Conservation (phyloP, 2,329 filamentous ascomycete species). For the Aaosphaeria arxii region DNA sequence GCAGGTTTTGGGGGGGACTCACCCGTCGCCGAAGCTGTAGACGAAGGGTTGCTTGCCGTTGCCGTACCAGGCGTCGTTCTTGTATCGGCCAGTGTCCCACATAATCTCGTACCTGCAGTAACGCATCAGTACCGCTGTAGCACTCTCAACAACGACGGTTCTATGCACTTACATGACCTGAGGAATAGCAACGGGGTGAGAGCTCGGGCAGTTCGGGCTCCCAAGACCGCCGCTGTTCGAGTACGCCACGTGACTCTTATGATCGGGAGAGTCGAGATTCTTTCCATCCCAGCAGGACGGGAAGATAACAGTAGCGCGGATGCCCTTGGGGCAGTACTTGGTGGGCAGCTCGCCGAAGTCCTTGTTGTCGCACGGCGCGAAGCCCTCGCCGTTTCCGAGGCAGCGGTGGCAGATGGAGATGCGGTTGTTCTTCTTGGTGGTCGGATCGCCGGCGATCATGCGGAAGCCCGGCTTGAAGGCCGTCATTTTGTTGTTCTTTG, state of each 20-base stretch:
- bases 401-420: slow-evolving; percentile 22
- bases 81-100: slow-evolving; percentile 37
- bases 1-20: slow-evolving; percentile 20
- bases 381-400: slow-evolving; percentile 14
- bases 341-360: slow-evolving; percentile 40
- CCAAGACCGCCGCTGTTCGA: slow-evolving; percentile 40
- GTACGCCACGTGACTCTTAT: slow-evolving; percentile 64
- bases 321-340: slow-evolving; percentile 77
- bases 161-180: slow-evolving; percentile 34
- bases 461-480: slow-evolving; percentile 69
- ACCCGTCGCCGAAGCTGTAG: slow-evolving; percentile 39
- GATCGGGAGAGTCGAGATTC: slow-evolving; percentile 50
- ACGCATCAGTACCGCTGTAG: no score
- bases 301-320: slow-evolving; percentile 67
- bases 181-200: slow-evolving; percentile 45
- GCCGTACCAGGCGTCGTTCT: slow-evolving; percentile 18
- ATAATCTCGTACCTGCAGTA: slow-evolving; percentile 39
- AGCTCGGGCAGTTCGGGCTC: slow-evolving; percentile 48
- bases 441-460: slow-evolving; percentile 65
- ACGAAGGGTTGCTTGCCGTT: slow-evolving; percentile 26
- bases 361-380: slow-evolving; percentile 21
- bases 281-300: slow-evolving; percentile 70
- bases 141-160: no score
- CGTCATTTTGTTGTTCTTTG: slow-evolving; percentile 54
- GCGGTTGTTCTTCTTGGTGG: slow-evolving; percentile 17